Percentiles rank a stretch among this genome's conserved stretches.
Evolutionary conservation across 169 alveolate species (phyloP).

Genomic region (Plasmodium sp.): DNA sequence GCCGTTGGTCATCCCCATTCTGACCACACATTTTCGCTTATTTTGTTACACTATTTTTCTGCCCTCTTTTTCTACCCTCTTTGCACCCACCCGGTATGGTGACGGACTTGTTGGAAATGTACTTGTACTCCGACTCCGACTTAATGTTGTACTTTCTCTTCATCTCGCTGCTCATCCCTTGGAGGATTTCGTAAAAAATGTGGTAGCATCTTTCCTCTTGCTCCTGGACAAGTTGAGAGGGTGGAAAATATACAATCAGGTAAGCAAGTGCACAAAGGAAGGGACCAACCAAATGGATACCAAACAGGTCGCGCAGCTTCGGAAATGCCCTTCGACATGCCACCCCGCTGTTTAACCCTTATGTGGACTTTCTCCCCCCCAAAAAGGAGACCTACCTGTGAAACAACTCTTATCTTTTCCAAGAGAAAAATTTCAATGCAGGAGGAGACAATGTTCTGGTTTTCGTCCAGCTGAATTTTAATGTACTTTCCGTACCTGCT

Average conservation of each 20-base stretch:
- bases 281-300: neutral
- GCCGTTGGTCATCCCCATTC: neutral
- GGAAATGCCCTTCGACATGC: neutral
- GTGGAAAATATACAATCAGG: neutral
- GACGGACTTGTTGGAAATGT: constrained; percentile 28
- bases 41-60: neutral
- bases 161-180: constrained; percentile 63
- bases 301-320: neutral
- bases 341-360: neutral
- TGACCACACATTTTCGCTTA: neutral
- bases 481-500: constrained; percentile 98
- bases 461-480: constrained; percentile 91
- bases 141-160: constrained; percentile 57
- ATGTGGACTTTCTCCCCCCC: neutral
- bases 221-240: constrained; percentile 22
- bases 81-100: constrained; percentile 34
- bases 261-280: neutral
- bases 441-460: constrained; percentile 52
- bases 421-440: constrained; percentile 61
- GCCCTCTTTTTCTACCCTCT: neutral
- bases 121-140: constrained; percentile 36
- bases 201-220: constrained; percentile 81
- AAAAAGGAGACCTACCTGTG: constrained; percentile 41
- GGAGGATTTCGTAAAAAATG: constrained; percentile 78
- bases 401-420: constrained; percentile 72